A percentile compares a stretch with the other conserved stretches of the same genome.
phyloP scores from a whole-genome alignment of 2,329 filamentous ascomycete species.

The Xenosphaeropsis pyriputrescens region DNA sequence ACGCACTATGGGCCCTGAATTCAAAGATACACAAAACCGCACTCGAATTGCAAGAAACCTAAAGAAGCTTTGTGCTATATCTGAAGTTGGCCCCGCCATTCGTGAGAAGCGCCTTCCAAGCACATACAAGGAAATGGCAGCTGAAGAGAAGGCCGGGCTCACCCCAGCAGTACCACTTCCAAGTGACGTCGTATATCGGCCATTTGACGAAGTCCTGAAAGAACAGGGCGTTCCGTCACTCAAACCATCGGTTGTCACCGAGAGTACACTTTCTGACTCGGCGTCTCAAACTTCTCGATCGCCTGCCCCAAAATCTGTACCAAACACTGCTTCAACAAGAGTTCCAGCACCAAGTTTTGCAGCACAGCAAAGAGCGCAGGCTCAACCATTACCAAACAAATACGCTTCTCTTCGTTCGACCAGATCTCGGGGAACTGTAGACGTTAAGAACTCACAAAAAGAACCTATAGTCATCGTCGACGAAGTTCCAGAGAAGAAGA shows the following conservation, averaged over 20 bases:
- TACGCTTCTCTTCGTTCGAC: conserved; percentile 1
- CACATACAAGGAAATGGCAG: conserved; percentile 47
- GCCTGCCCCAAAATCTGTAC: conserved; percentile 3
- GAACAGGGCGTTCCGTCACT: conserved; percentile 25
- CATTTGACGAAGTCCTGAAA: conserved; percentile 43
- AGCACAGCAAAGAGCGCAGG: conserved; percentile 47
- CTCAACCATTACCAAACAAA: conserved; percentile 21
- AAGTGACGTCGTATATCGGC: conserved; percentile 47
- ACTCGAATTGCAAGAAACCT: conserved; percentile 35
- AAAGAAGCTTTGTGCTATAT: conserved; percentile 40
- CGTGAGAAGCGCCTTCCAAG: conserved; percentile 33
- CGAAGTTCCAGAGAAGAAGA: background rate
- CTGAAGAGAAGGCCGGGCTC: conserved; percentile 52
- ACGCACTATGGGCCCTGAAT: conserved; percentile 40
- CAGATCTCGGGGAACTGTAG: conserved; percentile 6
- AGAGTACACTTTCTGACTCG: background rate
- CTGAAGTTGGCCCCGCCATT: conserved; percentile 38
- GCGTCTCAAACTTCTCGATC: conserved; percentile 5
- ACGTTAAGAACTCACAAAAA: conserved; percentile 14
- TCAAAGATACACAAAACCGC: conserved; percentile 37
- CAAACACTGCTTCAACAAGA: conserved; percentile 22
- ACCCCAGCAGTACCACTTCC: conserved; percentile 48
- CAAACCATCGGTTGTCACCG: background rate
- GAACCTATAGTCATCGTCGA: background rate
- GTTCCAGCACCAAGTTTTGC: conserved; percentile 48